Evolutionary conservation across 495 filamentous ascomycete genomes (phyloP), one percentile per base, ranked within the genome.

Genomic region (Neurospora cerealis): DNA sequence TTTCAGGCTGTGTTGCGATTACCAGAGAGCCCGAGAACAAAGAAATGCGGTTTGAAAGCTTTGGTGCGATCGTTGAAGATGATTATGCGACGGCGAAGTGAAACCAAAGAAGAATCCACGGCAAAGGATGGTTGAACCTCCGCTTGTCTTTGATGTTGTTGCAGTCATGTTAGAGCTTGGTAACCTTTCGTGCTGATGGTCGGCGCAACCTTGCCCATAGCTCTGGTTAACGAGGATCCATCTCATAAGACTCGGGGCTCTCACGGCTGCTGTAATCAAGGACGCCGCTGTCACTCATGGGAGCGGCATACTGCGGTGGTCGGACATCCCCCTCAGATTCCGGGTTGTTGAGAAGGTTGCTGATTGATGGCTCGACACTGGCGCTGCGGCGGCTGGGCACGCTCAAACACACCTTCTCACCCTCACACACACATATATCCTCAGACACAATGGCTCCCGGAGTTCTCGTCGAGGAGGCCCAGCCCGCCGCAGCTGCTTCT

Each of bases 121-220:
- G 17, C 17, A 46, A 46, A 46, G 42, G 2, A 21, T 46, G 19
- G 19, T 4, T n/a, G 3, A 44, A 46, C 7, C 41, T 44, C 8
- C 17, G 41, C 17, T 46, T 1, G 19, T 46, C 42, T 46, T 46
- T 46, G 42, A 10, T 4, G 42, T 44, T n/a, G n/a, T n/a, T n/a
- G 89, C 93, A 77, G 91, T 94, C 70, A 97, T 89, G 40, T 91
- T 91, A n/a, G n/a, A n/a, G n/a, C n/a, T n/a, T n/a, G n/a, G n/a
- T n/a, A n/a, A n/a, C n/a, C n/a, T n/a, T n/a, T n/a, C n/a, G n/a
- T n/a, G n/a, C n/a, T n/a, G n/a, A n/a, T n/a, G n/a, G n/a, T n/a
- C n/a, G n/a, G n/a, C n/a, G n/a, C n/a, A n/a, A n/a, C n/a, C n/a
- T n/a, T 62, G 54, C 7, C 13, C 54, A 3, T 32, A 32, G 1